Conservation (phyloP, 2,329 filamentous ascomycete genomes). For the Ophiognomonia clavigignenti-juglandacearum region DNA sequence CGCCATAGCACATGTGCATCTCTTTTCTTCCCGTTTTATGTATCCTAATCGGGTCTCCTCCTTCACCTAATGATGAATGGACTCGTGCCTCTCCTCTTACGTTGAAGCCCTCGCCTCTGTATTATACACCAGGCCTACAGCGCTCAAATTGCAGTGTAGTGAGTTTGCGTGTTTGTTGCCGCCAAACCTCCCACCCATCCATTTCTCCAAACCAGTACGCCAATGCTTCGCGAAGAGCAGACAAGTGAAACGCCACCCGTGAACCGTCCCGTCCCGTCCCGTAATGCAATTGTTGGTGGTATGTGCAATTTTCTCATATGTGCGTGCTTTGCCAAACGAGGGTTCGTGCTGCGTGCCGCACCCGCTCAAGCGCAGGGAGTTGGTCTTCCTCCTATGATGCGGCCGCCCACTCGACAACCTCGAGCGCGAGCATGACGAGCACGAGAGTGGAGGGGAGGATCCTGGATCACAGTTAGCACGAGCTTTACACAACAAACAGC, state of each 20-base stretch:
- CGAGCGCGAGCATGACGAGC: slow-evolving; percentile 84
- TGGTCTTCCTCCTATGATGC: neutral
- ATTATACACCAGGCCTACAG: too few relatives aligned
- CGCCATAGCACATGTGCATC: too few relatives aligned
- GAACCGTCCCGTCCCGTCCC: too few relatives aligned
- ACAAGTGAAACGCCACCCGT: neutral
- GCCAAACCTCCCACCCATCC: too few relatives aligned
- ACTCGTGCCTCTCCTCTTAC: neutral
- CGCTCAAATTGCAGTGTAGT: too few relatives aligned
- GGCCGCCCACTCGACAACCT: slow-evolving; percentile 89
- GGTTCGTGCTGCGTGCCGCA: neutral
- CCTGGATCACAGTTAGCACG: slow-evolving; percentile 41
- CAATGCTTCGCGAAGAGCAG: neutral
- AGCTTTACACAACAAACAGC: neutral
- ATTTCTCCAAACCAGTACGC: too few relatives aligned
- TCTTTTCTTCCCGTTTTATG: too few relatives aligned
- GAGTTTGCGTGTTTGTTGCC: too few relatives aligned
- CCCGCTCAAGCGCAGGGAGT: neutral
- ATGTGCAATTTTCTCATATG: neutral
- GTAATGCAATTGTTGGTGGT: neutral
- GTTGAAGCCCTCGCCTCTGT: too few relatives aligned
- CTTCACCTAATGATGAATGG: neutral
- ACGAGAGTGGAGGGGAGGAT: slow-evolving; percentile 90
- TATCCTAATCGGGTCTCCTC: neutral
- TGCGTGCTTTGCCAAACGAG: neutral